Conservation (phyloP, 1,139 yeast species). For the Kodamaea plutei region DNA sequence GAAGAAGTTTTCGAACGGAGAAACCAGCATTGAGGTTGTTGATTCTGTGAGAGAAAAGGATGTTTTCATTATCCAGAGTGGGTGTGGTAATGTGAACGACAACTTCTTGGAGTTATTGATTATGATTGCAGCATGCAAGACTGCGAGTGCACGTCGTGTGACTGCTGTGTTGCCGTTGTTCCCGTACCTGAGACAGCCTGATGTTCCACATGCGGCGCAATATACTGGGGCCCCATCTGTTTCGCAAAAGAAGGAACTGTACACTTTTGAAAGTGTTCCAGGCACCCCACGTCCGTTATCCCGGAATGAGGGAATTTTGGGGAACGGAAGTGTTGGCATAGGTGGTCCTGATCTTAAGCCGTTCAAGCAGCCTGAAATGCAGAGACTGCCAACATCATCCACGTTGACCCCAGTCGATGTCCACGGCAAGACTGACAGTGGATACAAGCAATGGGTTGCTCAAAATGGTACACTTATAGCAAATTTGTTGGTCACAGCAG, state of each 20-base stretch:
- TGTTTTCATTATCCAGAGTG: slow-evolving; percentile 77
- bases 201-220: slow-evolving; percentile 84
- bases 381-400: not conserved
- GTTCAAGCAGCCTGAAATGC: not conserved
- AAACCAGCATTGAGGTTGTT: slow-evolving; percentile 76
- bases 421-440: slow-evolving; percentile 47
- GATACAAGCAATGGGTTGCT: slow-evolving; percentile 92
- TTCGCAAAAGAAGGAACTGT: slow-evolving; percentile 39
- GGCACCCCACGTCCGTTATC: slow-evolving; percentile 50
- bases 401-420: slow-evolving; percentile 31
- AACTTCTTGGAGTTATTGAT: slow-evolving; percentile 83
- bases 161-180: slow-evolving; percentile 94
- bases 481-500: slow-evolving; percentile 82
- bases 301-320: slow-evolving; percentile 11
- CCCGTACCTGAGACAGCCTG: slow-evolving; percentile 96
- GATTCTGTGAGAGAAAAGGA: slow-evolving; percentile 92
- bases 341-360: not conserved
- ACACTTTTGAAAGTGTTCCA: slow-evolving; percentile 62
- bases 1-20: slow-evolving; percentile 74
- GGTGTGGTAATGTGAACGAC: slow-evolving; percentile 90
- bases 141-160: slow-evolving; percentile 89
- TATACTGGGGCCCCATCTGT: slow-evolving; percentile 44
- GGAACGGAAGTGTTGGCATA: slow-evolving; percentile 3
- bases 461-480: slow-evolving; percentile 94
- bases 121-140: slow-evolving; percentile 90